Conservation (phyloP, 768 basidiomycete species). For the Termitomyces eurrhizus region DNA sequence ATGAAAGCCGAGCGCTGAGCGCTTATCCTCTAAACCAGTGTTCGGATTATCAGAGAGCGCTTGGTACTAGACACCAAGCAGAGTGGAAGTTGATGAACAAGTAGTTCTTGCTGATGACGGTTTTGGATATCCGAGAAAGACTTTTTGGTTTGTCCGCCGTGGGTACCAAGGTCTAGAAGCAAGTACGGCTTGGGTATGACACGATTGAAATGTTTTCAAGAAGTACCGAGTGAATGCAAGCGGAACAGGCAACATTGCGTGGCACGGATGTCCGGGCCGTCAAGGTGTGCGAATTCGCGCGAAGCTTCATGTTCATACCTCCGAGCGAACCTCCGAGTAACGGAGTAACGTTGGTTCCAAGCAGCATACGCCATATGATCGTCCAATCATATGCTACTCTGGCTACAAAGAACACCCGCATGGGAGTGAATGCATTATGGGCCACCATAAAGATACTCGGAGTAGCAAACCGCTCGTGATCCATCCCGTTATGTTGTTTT, state of each 20-base stretch:
- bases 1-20: neutral
- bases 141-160: neutral
- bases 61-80: neutral
- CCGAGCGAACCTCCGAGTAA: neutral
- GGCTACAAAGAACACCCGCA: neutral
- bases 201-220: neutral
- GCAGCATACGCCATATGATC: neutral
- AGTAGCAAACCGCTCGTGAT: neutral
- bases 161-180: neutral
- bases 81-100: neutral
- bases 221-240: neutral
- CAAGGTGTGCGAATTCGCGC: neutral
- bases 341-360: neutral
- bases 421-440: neutral
- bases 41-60: neutral
- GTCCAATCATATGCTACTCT: neutral
- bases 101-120: neutral
- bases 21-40: neutral
- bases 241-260: neutral
- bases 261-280: neutral
- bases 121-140: neutral
- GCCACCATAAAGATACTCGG: conserved; percentile 5
- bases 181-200: neutral
- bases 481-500: conserved; percentile 3
- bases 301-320: neutral